Conservation (phyloP, 352 stramenopile genomes). For the Phytophthora agathidicida region DNA sequence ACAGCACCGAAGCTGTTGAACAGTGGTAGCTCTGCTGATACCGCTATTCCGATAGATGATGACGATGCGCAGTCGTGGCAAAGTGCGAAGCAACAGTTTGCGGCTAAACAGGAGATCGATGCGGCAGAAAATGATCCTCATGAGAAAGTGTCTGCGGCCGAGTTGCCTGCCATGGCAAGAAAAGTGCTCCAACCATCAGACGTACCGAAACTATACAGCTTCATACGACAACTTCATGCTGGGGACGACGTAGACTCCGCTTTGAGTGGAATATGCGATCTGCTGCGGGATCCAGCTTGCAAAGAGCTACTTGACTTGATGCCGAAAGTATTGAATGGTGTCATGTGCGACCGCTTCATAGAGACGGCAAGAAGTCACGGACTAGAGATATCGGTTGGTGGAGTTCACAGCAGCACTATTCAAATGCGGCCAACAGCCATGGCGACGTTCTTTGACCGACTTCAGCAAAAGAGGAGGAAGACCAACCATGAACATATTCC, state of each 20-base stretch:
- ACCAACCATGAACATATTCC: slow-evolving; percentile 38
- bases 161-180: slow-evolving; percentile 61
- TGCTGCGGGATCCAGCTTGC: slow-evolving; percentile 47
- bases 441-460: slow-evolving; percentile 66
- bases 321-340: slow-evolving; percentile 59
- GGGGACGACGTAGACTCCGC: slow-evolving; percentile 45
- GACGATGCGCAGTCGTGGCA: slow-evolving; percentile 37
- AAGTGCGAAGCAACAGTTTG: slow-evolving; percentile 42
- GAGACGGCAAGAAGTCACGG: slow-evolving; percentile 40
- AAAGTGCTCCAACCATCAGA: slow-evolving; percentile 55
- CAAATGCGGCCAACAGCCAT: slow-evolving; percentile 17
- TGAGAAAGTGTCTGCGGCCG: slow-evolving; percentile 29
- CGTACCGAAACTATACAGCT: slow-evolving; percentile 58
- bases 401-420: slow-evolving; percentile 2
- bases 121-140: background rate
- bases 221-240: slow-evolving; percentile 62
- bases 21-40: slow-evolving; percentile 6
- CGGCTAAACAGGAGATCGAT: slow-evolving; percentile 8
- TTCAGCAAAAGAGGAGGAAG: slow-evolving; percentile 71
- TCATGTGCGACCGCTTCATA: slow-evolving; percentile 56
- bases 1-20: slow-evolving; percentile 34
- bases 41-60: slow-evolving; percentile 19
- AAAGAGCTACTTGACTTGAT: slow-evolving; percentile 69
- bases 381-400: slow-evolving; percentile 33
- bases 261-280: slow-evolving; percentile 54